Evolutionary conservation across 352 stramenopile species (phyloP).

Genomic region (Elongisporangium anandrum): DNA sequence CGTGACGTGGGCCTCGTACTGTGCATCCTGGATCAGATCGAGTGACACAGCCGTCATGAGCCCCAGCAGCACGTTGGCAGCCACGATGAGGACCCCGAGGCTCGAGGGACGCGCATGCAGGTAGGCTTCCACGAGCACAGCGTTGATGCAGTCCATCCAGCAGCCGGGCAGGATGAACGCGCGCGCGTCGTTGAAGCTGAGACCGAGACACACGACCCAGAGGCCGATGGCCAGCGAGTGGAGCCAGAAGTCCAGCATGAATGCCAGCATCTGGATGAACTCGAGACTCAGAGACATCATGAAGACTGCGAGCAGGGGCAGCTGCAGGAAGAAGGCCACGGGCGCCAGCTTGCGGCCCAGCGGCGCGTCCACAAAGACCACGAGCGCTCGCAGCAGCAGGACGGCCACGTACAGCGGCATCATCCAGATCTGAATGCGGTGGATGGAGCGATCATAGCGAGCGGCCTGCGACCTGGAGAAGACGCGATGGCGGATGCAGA

Average conservation of each 20-base stretch:
- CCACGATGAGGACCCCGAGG: not conserved
- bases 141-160: constrained; percentile 6
- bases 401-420: not conserved
- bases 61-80: not conserved
- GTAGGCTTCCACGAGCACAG: constrained; percentile 2
- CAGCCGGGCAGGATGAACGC: constrained; percentile 1
- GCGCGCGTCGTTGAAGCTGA: not conserved
- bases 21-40: not conserved
- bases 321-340: too few relatives aligned
- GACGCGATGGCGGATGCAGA: not conserved
- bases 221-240: not conserved
- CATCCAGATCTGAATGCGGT: not conserved
- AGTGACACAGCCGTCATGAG: not conserved
- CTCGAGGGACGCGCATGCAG: not conserved
- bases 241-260: constrained; percentile 6
- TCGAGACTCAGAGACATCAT: not conserved
- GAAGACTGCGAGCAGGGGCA: not conserved
- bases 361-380: too few relatives aligned
- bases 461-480: too few relatives aligned
- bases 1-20: not conserved
- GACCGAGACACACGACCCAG: not conserved
- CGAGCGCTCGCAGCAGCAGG: not conserved
- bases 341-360: too few relatives aligned
- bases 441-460: too few relatives aligned
- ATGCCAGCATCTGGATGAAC: constrained; percentile 3